Evolutionary conservation across 2,329 filamentous ascomycete species (phyloP).

Genomic region (Aspergillus viridinutans): DNA sequence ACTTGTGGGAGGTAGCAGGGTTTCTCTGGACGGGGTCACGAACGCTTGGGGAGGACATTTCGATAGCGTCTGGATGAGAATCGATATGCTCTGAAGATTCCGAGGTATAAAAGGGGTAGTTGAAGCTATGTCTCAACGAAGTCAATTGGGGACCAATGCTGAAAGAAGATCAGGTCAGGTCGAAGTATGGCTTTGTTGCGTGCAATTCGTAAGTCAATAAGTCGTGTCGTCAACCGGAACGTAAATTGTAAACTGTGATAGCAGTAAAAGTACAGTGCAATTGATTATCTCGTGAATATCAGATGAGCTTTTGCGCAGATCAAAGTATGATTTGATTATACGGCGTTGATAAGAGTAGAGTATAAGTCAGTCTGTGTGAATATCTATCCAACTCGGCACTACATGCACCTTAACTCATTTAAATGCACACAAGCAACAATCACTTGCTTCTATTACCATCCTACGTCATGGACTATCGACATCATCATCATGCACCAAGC

Average conservation of each 20-base stretch:
- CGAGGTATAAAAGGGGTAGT: not conserved
- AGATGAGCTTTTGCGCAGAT: not conserved
- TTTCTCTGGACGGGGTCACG: not conserved
- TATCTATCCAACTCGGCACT: too few relatives aligned
- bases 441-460: not conserved
- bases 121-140: not conserved
- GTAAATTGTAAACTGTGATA: not conserved
- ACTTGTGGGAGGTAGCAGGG: slow-evolving; percentile 17
- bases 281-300: not conserved
- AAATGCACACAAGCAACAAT: not conserved
- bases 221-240: not conserved
- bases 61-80: not conserved
- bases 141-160: not conserved
- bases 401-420: not conserved
- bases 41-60: not conserved
- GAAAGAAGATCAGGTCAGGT: not conserved
- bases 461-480: not conserved
- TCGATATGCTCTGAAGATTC: not conserved
- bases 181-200: not conserved
- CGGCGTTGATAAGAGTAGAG: not conserved
- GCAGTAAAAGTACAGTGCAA: not conserved
- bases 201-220: not conserved
- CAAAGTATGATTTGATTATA: not conserved
- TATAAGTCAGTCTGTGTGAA: not conserved
- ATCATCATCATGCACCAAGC: not conserved